These are phyloP conservation scores for Curvularia lunata DNA, from an alignment of 2,329 filamentous ascomycete species.

Conservation along the genomic window DNA sequence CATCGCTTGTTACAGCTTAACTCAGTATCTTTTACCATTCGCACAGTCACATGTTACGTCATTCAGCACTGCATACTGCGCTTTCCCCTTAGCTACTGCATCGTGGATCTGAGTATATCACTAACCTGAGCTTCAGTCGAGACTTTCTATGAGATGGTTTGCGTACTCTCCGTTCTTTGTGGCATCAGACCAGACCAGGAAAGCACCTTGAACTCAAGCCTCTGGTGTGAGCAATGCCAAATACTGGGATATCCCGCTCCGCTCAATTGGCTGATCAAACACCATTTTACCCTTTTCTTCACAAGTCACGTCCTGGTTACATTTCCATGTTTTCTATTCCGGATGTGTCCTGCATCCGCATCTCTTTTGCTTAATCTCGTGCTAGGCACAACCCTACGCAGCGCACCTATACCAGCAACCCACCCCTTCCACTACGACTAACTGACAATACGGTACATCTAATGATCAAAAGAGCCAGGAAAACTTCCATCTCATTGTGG, in stretches of 20 bases:
- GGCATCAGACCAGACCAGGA: neutral
- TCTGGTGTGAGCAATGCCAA: neutral
- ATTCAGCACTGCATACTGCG: slow-evolving; percentile 5
- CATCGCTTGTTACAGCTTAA: neutral
- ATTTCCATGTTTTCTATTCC: neutral
- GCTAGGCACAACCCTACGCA: neutral
- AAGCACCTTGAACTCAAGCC: neutral
- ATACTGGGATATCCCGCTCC: neutral
- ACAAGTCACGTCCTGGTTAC: neutral
- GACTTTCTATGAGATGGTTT: neutral
- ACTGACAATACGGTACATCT: neutral
- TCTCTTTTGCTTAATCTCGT: neutral
- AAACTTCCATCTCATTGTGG: slow-evolving; percentile 13
- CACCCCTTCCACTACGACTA: neutral
- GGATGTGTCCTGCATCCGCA: neutral
- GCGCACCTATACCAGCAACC: slow-evolving; percentile 5
- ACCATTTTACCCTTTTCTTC: neutral
- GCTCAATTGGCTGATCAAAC: neutral
- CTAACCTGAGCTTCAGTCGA: neutral
- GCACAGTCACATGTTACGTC: slow-evolving; percentile 13
- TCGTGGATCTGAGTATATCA: neutral
- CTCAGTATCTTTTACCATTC: neutral
- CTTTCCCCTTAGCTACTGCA: neutral
- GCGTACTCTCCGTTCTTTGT: neutral
- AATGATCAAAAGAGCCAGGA: neutral